These are phyloP conservation scores for Platanthera zijinensis DNA, from an alignment of 106 monocot species.

Conservation along the genomic window DNA sequence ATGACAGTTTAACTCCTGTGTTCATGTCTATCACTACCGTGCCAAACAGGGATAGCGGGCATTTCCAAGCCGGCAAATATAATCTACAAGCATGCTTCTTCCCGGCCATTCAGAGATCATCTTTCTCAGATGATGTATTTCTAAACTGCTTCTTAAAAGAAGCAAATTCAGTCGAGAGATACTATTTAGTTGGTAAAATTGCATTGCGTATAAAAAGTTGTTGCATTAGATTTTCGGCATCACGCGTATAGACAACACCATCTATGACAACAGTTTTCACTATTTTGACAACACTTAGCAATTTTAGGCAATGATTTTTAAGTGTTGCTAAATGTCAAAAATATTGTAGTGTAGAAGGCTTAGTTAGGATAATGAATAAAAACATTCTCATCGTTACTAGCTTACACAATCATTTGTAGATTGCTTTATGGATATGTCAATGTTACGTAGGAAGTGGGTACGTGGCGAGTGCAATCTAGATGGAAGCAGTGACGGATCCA, in stretches of 20 bases:
- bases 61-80: constrained; percentile 51
- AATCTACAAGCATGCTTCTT: constrained; percentile 92
- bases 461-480: too few relatives aligned
- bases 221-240: too few relatives aligned
- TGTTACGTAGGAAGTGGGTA: not conserved
- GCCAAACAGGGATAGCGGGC: constrained; percentile 33
- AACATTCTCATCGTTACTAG: not conserved
- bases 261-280: too few relatives aligned
- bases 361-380: not conserved
- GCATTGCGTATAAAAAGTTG: too few relatives aligned
- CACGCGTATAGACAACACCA: too few relatives aligned
- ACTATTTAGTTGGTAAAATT: not conserved
- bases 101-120: constrained; percentile 36
- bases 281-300: too few relatives aligned
- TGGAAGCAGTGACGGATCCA: too few relatives aligned
- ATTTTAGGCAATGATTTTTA: too few relatives aligned
- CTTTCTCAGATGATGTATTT: constrained; percentile 45
- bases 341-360: not conserved
- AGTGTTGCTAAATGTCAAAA: too few relatives aligned
- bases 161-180: not conserved
- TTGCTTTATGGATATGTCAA: not conserved
- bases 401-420: not conserved
- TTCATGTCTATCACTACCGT: too few relatives aligned
- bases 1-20: too few relatives aligned
- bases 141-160: constrained; percentile 45